A percentile compares a stretch with the other conserved stretches of the same genome.
Evolutionary conservation across 176 grass and related monocot species (phyloP).

Genomic region (Echinochloa phyllopogon): DNA sequence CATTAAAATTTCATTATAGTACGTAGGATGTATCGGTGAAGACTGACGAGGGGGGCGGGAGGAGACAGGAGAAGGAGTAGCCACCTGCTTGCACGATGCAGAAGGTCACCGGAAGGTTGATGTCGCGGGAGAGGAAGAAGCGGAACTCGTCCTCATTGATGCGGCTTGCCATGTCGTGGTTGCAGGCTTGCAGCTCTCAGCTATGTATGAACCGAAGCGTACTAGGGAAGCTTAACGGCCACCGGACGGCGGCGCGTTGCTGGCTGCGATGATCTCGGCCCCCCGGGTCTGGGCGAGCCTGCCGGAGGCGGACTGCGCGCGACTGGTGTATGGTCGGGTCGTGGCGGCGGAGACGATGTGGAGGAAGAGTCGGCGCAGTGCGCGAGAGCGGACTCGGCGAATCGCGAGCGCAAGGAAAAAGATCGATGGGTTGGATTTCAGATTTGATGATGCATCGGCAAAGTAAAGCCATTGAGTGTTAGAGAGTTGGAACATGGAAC

Average conservation of each 20-base stretch:
- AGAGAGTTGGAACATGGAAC: too few species aligned
- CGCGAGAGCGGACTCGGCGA: too few species aligned
- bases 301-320: too few species aligned
- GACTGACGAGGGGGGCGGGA: background rate
- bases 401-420: too few species aligned
- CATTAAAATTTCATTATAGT: background rate
- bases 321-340: too few species aligned
- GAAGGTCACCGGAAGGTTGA: constrained; percentile 79
- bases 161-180: background rate
- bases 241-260: background rate
- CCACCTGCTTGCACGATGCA: constrained; percentile 48
- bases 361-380: background rate
- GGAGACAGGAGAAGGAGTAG: background rate
- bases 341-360: background rate
- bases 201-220: background rate
- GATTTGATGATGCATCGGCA: too few species aligned
- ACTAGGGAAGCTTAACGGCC: background rate
- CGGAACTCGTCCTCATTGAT: constrained; percentile 50
- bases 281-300: too few species aligned
- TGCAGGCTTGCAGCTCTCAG: too few species aligned
- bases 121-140: constrained; percentile 87
- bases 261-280: background rate
- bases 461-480: too few species aligned
- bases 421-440: too few species aligned
- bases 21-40: background rate